Evolutionary conservation across 495 filamentous ascomycete genomes (phyloP).

Genomic region (Tetracladium setigerum): DNA sequence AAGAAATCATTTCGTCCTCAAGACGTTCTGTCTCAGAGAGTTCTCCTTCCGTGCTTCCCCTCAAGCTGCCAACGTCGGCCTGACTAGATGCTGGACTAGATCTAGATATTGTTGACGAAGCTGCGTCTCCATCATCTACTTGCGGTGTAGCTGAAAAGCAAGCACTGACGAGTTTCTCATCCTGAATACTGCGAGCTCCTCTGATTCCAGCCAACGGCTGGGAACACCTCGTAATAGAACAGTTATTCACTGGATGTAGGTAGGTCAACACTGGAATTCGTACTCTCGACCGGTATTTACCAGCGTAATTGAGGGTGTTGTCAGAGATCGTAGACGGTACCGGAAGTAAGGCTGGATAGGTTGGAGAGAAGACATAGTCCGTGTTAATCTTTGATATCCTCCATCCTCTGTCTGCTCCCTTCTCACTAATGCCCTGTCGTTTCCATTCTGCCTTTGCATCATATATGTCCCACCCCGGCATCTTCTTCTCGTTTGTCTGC

Average conservation of each 20-base stretch:
- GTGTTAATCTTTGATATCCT: slow-evolving; percentile 84
- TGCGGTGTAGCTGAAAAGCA: slow-evolving; percentile 77
- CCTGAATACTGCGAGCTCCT: slow-evolving; percentile 86
- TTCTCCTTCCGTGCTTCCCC: slow-evolving; percentile 32
- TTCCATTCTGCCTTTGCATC: slow-evolving; percentile 73
- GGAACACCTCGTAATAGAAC: slow-evolving; percentile 90
- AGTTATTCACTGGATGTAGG: slow-evolving; percentile 92
- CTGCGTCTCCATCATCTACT: slow-evolving; percentile 38
- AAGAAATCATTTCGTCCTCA: slow-evolving; percentile 62
- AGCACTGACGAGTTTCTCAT: slow-evolving; percentile 86
- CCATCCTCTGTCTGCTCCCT: slow-evolving; percentile 71
- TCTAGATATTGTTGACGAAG: slow-evolving; percentile 31
- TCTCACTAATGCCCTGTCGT: slow-evolving; percentile 73
- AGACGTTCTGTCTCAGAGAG: slow-evolving; percentile 53
- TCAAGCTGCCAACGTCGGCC: slow-evolving; percentile 33
- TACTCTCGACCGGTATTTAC: slow-evolving; percentile 75
- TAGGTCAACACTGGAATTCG: slow-evolving; percentile 88
- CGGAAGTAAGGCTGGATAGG: slow-evolving; percentile 81
- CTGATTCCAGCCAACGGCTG: slow-evolving; percentile 84
- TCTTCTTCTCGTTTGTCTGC: slow-evolving; percentile 60
- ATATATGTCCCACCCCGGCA: slow-evolving; percentile 86
- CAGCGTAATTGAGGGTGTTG: slow-evolving; percentile 91
- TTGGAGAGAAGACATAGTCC: slow-evolving; percentile 84
- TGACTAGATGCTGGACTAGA: slow-evolving; percentile 54
- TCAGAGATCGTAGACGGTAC: slow-evolving; percentile 89